These are phyloP conservation scores for Sporothrix schenckii DNA, from an alignment of 2,329 filamentous ascomycete species.

Conservation along the genomic window DNA sequence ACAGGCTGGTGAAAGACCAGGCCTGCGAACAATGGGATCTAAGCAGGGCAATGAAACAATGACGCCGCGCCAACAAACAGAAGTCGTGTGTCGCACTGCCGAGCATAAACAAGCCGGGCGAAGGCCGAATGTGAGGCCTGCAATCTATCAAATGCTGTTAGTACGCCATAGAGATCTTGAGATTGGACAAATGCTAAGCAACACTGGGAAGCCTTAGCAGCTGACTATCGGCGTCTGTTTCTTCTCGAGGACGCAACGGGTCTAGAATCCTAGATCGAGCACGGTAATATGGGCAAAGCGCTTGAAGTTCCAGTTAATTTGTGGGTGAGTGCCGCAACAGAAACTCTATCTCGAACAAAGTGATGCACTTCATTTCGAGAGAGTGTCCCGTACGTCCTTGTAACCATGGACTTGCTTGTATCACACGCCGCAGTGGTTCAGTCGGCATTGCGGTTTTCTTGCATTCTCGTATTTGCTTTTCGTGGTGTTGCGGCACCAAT, in stretches of 20 bases:
- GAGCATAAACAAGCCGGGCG: constrained; percentile 12
- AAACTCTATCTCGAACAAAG: constrained; percentile 20
- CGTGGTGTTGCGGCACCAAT: constrained; percentile 12
- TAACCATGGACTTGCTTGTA: background rate
- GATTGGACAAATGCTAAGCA: constrained; percentile 6
- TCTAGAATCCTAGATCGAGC: background rate
- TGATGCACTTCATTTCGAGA: constrained; percentile 14
- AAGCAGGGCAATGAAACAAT: constrained; percentile 3
- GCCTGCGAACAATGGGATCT: constrained; percentile 4
- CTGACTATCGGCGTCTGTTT: background rate
- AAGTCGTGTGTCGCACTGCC: constrained; percentile 11
- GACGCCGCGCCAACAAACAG: constrained; percentile 3
- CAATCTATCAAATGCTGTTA: constrained; percentile 11
- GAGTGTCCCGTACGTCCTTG: background rate
- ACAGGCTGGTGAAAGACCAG: background rate
- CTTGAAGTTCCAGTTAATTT: constrained; percentile 16
- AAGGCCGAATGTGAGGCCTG: background rate
- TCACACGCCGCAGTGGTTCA: background rate
- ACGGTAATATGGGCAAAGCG: constrained; percentile 23
- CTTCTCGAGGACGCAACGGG: background rate
- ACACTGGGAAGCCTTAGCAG: background rate
- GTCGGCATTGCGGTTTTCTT: background rate
- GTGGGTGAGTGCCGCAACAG: constrained; percentile 26
- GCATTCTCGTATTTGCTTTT: constrained; percentile 1
- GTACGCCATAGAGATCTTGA: background rate